Conservation (phyloP, 768 basidiomycete genomes). For the Leucocoprinus leucothites region DNA sequence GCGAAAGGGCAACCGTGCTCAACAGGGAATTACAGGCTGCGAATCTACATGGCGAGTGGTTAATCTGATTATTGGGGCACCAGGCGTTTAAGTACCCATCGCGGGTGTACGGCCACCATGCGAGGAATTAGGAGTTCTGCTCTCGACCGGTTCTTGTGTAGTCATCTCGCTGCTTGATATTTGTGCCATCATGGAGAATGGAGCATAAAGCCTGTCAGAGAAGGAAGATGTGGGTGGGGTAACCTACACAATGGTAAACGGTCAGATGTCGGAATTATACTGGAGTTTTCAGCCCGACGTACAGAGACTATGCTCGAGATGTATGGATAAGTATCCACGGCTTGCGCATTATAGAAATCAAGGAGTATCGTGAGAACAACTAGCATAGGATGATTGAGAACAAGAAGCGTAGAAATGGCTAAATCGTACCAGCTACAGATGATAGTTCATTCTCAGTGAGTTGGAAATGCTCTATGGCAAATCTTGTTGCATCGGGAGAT, state of each 20-base stretch:
- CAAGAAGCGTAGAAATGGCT: conserved; percentile 3
- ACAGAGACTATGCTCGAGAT: conserved; percentile 50
- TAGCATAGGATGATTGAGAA: conserved; percentile 22
- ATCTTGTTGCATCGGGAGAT: conserved; percentile 67
- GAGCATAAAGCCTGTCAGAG: not conserved
- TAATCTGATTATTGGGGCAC: not conserved
- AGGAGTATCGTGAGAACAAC: conserved; percentile 65
- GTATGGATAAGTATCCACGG: conserved; percentile 43
- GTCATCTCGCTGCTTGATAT: conserved; percentile 11
- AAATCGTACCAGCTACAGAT: conserved; percentile 54
- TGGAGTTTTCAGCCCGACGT: conserved; percentile 21
- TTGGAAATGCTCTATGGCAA: conserved; percentile 64
- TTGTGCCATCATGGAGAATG: conserved; percentile 8
- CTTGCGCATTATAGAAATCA: conserved; percentile 71
- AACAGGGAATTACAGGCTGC: not conserved
- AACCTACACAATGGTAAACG: conserved; percentile 35
- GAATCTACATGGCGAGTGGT: not conserved
- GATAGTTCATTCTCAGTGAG: conserved; percentile 58
- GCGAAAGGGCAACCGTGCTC: not conserved
- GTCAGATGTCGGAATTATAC: not conserved
- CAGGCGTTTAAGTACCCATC: conserved; percentile 14
- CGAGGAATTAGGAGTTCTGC: conserved; percentile 51
- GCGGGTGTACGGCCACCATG: conserved; percentile 57
- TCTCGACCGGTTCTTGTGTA: conserved; percentile 14
- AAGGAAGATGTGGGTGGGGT: conserved; percentile 37